phyloP scores from a whole-genome alignment of 768 basidiomycete genomes.

The Rhodotorula kratochvilovae region DNA sequence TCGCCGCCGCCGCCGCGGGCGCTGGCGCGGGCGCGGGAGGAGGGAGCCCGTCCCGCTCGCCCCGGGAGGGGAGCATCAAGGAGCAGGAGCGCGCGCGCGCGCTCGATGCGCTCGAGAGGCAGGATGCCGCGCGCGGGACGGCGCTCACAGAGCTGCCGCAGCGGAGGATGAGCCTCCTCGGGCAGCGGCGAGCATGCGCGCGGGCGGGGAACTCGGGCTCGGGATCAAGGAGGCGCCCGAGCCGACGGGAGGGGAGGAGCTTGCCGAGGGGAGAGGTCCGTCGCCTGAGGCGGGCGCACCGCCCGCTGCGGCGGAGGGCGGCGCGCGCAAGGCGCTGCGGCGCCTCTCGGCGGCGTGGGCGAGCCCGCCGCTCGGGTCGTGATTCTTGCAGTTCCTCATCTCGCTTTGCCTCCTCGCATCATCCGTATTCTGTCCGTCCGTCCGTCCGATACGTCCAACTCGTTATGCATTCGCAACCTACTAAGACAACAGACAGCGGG shows the following conservation, averaged over 20 bases:
- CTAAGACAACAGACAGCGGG: background rate
- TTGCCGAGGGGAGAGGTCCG: background rate
- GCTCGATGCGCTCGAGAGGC: constrained; percentile 71
- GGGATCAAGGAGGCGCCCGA: background rate
- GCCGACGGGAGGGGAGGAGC: background rate
- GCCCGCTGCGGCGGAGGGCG: background rate
- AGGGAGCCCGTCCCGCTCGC: constrained; percentile 47
- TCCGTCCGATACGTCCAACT: background rate
- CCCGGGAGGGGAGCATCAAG: constrained; percentile 26
- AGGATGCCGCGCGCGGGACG: constrained; percentile 61
- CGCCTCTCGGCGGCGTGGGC: constrained; percentile 7
- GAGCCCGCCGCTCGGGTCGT: constrained; percentile 10
- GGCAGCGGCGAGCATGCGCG: background rate
- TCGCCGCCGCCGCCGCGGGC: constrained; percentile 29
- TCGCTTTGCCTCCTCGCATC: background rate
- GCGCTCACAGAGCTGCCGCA: constrained; percentile 67
- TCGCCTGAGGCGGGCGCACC: background rate
- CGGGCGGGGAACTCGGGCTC: background rate
- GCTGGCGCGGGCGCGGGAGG: too few species aligned
- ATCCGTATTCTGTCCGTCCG: background rate
- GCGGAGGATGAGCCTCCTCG: constrained; percentile 2
- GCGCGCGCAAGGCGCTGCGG: constrained; percentile 10
- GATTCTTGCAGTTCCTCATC: background rate
- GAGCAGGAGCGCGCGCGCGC: constrained; percentile 51
- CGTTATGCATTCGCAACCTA: background rate